Percentiles rank a stretch among this genome's conserved stretches.
Evolutionary conservation across 2,329 filamentous ascomycete genomes (phyloP).

Genomic region (Stemphylium vesicarium): DNA sequence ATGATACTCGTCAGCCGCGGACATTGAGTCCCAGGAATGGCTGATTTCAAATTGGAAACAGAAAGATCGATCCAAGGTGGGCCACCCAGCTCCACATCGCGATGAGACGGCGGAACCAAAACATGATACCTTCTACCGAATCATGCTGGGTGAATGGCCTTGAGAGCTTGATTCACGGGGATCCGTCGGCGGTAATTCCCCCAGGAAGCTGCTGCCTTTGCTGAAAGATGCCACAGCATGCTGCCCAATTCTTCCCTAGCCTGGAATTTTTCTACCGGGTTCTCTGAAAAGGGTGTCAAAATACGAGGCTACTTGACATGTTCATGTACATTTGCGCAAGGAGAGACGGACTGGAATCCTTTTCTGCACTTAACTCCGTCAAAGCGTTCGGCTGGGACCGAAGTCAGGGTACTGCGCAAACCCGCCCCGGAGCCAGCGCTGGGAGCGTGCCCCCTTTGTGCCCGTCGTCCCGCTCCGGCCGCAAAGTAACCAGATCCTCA

Average conservation of each 20-base stretch:
- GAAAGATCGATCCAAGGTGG: conserved; percentile 26
- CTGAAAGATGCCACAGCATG: not conserved
- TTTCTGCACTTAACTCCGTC: conserved; percentile 11
- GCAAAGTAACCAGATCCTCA: conserved; percentile 31
- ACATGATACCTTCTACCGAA: conserved; percentile 22
- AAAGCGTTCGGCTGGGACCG: conserved; percentile 33
- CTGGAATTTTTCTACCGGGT: not conserved
- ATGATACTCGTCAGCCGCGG: conserved; percentile 24
- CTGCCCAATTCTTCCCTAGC: not conserved
- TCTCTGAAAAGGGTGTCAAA: not conserved
- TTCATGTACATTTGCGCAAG: conserved; percentile 4
- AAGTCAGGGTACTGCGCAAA: conserved; percentile 31
- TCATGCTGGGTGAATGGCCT: conserved; percentile 25
- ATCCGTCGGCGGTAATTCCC: conserved; percentile 3
- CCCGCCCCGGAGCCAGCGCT: conserved; percentile 34
- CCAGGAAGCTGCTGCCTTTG: not conserved
- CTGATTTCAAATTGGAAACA: conserved; percentile 20
- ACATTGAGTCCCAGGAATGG: conserved; percentile 12
- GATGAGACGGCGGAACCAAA: conserved; percentile 22
- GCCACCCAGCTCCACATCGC: conserved; percentile 28
- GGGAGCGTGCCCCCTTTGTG: conserved; percentile 42
- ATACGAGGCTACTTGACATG: not conserved
- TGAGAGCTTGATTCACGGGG: conserved; percentile 18
- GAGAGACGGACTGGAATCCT: conserved; percentile 6
- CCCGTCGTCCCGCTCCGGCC: conserved; percentile 42